Evolutionary conservation across 2,329 filamentous ascomycete genomes (phyloP).

Genomic region (Drechslerella stenobrocha): DNA sequence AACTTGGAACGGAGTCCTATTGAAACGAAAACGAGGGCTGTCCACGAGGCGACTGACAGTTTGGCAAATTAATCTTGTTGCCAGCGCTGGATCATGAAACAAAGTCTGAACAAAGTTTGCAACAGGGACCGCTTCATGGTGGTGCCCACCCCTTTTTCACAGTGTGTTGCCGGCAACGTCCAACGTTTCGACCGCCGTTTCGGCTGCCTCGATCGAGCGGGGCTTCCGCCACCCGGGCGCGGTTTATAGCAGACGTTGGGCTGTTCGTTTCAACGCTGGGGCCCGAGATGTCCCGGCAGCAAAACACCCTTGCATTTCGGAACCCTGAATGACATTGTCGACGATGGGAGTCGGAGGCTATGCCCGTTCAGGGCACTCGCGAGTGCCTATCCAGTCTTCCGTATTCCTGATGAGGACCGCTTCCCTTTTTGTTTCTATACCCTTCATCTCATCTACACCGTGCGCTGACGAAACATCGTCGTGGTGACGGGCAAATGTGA

Average conservation of each 20-base stretch:
- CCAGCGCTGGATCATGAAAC: constrained; percentile 30
- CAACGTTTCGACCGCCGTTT: constrained; percentile 47
- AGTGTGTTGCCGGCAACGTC: constrained; percentile 37
- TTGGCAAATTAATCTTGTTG: too few species aligned
- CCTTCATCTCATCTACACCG: constrained; percentile 39
- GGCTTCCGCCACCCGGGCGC: too few species aligned
- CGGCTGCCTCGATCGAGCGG: constrained; percentile 5
- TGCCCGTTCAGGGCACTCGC: neutral
- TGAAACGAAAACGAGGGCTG: neutral
- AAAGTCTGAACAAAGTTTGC: constrained; percentile 30
- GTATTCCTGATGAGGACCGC: too few species aligned
- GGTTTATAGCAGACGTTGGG: too few species aligned
- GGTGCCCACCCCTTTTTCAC: constrained; percentile 7
- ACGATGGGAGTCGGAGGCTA: neutral
- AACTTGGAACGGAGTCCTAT: too few species aligned
- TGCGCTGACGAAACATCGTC: constrained; percentile 40
- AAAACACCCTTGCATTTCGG: constrained; percentile 7
- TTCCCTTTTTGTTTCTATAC: neutral
- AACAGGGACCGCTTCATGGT: constrained; percentile 37
- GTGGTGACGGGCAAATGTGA: neutral
- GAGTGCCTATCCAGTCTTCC: neutral
- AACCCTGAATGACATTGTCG: neutral
- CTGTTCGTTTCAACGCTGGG: neutral
- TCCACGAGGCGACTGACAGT: too few species aligned
- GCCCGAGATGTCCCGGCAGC: constrained; percentile 10